These are phyloP conservation scores for Millerozyma miso DNA, from an alignment of 805 yeast species.

Conservation along the genomic window DNA sequence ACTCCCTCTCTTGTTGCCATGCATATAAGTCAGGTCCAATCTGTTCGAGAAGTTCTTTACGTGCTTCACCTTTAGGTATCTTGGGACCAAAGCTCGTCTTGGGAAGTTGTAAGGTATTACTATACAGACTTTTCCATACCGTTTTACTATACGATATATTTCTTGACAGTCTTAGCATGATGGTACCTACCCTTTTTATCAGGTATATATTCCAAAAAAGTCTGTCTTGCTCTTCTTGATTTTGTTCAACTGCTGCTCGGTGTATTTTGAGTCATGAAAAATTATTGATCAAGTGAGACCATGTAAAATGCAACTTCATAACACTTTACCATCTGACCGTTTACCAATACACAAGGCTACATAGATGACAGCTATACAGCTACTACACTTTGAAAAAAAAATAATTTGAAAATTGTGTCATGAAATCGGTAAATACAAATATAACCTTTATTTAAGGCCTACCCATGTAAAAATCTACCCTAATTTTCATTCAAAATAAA, in stretches of 20 bases:
- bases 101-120: slow-evolving; percentile 61
- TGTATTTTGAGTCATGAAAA: not conserved
- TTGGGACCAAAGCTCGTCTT: slow-evolving; percentile 49
- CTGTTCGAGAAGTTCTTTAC: slow-evolving; percentile 40
- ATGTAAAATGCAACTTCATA: no score
- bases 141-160: slow-evolving; percentile 2
- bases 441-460: not conserved
- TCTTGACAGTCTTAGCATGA: not conserved
- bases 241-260: not conserved
- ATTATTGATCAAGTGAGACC: no score
- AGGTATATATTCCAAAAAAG: no score
- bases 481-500: not conserved
- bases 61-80: slow-evolving; percentile 47
- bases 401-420: slow-evolving; percentile 6
- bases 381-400: no score
- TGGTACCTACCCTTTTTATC: no score
- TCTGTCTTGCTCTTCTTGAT: no score
- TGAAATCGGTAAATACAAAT: slow-evolving; percentile 10
- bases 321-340: no score
- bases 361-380: no score
- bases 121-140: slow-evolving; percentile 23
- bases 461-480: not conserved
- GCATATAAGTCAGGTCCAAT: slow-evolving; percentile 59
- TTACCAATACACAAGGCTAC: no score
- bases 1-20: slow-evolving; percentile 44